Evolutionary conservation across 805 yeast genomes (phyloP).

Genomic region (Saccharomycopsis synnaedendra): DNA sequence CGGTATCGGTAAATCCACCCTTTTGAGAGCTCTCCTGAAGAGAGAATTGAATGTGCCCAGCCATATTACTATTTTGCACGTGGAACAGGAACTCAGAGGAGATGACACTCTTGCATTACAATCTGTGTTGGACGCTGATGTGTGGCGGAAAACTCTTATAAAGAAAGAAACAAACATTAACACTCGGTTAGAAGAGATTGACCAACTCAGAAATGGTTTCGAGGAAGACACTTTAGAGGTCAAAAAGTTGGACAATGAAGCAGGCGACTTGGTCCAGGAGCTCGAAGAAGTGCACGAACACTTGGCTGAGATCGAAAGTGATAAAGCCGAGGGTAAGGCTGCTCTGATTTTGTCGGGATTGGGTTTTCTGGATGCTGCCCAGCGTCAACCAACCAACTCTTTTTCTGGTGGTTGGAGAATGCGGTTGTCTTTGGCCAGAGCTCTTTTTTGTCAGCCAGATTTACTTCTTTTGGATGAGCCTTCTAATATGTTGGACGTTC

Average conservation of each 20-base stretch:
- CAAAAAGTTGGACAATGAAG: slow-evolving; percentile 76
- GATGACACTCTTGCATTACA: slow-evolving; percentile 87
- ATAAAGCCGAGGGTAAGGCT: slow-evolving; percentile 95
- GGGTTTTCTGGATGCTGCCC: slow-evolving; percentile 87
- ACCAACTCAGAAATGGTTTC: slow-evolving; percentile 53
- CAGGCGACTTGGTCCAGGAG: slow-evolving; percentile 72
- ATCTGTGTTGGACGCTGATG: slow-evolving; percentile 98
- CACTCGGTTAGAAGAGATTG: slow-evolving; percentile 68
- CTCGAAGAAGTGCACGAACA: slow-evolving; percentile 73
- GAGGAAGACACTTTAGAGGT: slow-evolving; percentile 67
- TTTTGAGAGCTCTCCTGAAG: slow-evolving; percentile 80
- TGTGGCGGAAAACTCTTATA: slow-evolving; percentile 88
- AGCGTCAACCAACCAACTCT: slow-evolving; percentile 69
- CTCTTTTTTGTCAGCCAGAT: slow-evolving; percentile 95
- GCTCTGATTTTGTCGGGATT: slow-evolving; percentile 87
- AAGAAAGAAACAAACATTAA: slow-evolving; percentile 65
- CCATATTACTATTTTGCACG: slow-evolving; percentile 91
- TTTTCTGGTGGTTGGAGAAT: slow-evolving; percentile 99
- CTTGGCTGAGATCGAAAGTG: slow-evolving; percentile 87
- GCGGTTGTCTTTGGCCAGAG: slow-evolving; percentile 97
- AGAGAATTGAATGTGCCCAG: slow-evolving; percentile 92
- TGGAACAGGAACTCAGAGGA: slow-evolving; percentile 94
- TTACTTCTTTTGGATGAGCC: slow-evolving; percentile 93
- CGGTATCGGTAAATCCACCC: slow-evolving; percentile 98
- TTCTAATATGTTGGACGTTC: slow-evolving; percentile 99